Evolutionary conservation across 1,284 basidiomycete genomes (phyloP).

Genomic region (Cutaneotrichosporon sp.): DNA sequence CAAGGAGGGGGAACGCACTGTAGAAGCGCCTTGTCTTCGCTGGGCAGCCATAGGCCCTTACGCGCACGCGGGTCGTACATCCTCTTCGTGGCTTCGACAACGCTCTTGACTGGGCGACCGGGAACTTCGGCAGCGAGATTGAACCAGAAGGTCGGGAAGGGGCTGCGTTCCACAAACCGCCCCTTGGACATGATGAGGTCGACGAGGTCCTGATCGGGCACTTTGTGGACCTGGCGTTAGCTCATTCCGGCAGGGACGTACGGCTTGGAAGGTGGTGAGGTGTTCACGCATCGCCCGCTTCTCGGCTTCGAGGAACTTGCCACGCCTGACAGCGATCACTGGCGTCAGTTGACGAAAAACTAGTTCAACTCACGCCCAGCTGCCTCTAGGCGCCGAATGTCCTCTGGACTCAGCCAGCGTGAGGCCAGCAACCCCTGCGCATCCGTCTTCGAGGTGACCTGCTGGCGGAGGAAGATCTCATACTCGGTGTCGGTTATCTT

Average conservation of each 20-base stretch:
- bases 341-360: neutral
- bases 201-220: slow-evolving; percentile 30
- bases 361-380: slow-evolving; percentile 21
- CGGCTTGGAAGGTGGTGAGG: slow-evolving; percentile 30
- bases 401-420: slow-evolving; percentile 31
- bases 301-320: slow-evolving; percentile 38
- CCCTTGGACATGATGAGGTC: slow-evolving; percentile 40
- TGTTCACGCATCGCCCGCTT: slow-evolving; percentile 30
- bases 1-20: slow-evolving; percentile 24
- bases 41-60: slow-evolving; percentile 44
- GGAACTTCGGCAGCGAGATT: slow-evolving; percentile 33
- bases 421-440: slow-evolving; percentile 37
- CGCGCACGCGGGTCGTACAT: slow-evolving; percentile 42
- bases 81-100: slow-evolving; percentile 40
- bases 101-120: slow-evolving; percentile 43
- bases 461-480: slow-evolving; percentile 5
- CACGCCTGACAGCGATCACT: slow-evolving; percentile 40
- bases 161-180: slow-evolving; percentile 26
- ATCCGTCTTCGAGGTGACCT: slow-evolving; percentile 14
- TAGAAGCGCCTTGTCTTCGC: slow-evolving; percentile 38
- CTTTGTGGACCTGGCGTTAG: slow-evolving; percentile 10
- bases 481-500: slow-evolving; percentile 3
- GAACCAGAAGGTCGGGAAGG: slow-evolving; percentile 35
- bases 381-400: slow-evolving; percentile 37
- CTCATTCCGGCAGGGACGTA: neutral